Conservation (phyloP, 1,284 basidiomycete species). For the Coniophora puteana region DNA sequence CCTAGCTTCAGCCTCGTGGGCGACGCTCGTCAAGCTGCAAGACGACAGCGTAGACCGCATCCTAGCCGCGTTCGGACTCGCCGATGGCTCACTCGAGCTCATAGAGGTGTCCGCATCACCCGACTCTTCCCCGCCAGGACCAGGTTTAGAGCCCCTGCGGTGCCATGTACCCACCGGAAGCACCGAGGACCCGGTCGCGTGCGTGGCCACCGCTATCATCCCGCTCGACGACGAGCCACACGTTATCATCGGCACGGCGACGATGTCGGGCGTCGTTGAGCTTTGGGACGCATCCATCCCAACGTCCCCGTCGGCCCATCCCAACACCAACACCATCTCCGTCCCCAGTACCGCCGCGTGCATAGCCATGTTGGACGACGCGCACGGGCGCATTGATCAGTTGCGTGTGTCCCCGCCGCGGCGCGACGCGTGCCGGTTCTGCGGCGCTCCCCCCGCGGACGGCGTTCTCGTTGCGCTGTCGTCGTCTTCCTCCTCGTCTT, state of each 20-base stretch:
- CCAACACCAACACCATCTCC: too few relatives aligned
- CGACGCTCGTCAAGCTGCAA: constrained; percentile 42
- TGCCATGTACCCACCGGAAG: constrained; percentile 56
- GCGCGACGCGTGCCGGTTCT: constrained; percentile 56
- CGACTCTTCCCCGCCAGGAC: constrained; percentile 35
- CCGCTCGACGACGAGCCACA: constrained; percentile 46
- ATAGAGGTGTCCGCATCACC: constrained; percentile 42
- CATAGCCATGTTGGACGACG: constrained; percentile 55
- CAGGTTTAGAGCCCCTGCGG: too few relatives aligned
- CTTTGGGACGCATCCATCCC: constrained; percentile 73
- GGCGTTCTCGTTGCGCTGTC: constrained; percentile 61
- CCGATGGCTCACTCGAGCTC: constrained; percentile 63
- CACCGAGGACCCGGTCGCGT: constrained; percentile 47
- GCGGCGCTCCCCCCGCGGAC: constrained; percentile 62
- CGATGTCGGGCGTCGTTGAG: constrained; percentile 63
- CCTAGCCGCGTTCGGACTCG: constrained; percentile 55
- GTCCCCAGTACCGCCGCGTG: constrained; percentile 52
- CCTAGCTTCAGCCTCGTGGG: too few relatives aligned
- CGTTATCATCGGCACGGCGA: constrained; percentile 57
- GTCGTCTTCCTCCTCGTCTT: too few relatives aligned
- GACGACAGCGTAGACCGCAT: constrained; percentile 41
- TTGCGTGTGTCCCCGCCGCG: constrained; percentile 50
- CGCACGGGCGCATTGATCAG: constrained; percentile 48
- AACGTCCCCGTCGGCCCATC: too few relatives aligned
- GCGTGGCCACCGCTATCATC: constrained; percentile 47